These are phyloP conservation scores for Pseudozyma tsukubaensis DNA, from an alignment of 1,284 basidiomycete species.

Conservation along the genomic window DNA sequence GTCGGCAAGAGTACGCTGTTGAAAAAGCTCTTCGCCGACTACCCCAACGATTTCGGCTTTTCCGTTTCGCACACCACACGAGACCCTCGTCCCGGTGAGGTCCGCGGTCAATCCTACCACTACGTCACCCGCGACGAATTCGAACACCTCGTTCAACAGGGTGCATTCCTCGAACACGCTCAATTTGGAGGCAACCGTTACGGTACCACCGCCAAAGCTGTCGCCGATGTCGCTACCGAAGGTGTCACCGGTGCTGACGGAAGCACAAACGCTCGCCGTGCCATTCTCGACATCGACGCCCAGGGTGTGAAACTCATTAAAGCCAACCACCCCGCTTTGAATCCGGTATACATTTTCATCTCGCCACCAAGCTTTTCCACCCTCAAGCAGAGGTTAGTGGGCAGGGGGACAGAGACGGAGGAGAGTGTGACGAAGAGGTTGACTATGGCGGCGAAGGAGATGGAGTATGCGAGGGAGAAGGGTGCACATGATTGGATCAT, in stretches of 20 bases:
- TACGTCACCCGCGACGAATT: constrained; percentile 73
- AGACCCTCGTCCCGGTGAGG: constrained; percentile 83
- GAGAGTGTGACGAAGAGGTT: constrained; percentile 81
- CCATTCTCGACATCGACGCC: constrained; percentile 95
- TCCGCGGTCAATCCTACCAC: constrained; percentile 77
- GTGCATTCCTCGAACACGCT: constrained; percentile 75
- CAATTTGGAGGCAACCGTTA: constrained; percentile 90
- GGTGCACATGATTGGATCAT: constrained; percentile 85
- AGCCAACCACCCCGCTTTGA: constrained; percentile 75
- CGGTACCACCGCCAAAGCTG: constrained; percentile 84
- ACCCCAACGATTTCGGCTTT: constrained; percentile 90
- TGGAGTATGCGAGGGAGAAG: constrained; percentile 81
- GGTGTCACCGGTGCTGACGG: constrained; percentile 35
- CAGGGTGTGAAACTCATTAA: constrained; percentile 79
- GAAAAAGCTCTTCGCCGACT: constrained; percentile 82
- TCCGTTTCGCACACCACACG: constrained; percentile 94
- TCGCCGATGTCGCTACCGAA: constrained; percentile 71
- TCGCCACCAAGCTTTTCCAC: constrained; percentile 81
- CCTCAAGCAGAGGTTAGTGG: constrained; percentile 74
- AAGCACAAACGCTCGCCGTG: constrained; percentile 74
- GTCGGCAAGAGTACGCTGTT: constrained; percentile 95
- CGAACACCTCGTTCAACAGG: constrained; percentile 71
- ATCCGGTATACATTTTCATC: constrained; percentile 92
- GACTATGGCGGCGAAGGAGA: constrained; percentile 82
- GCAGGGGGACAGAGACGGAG: constrained; percentile 87